Conservation (phyloP, 73 alveolate genomes). For the Blepharisma japonicum region DNA sequence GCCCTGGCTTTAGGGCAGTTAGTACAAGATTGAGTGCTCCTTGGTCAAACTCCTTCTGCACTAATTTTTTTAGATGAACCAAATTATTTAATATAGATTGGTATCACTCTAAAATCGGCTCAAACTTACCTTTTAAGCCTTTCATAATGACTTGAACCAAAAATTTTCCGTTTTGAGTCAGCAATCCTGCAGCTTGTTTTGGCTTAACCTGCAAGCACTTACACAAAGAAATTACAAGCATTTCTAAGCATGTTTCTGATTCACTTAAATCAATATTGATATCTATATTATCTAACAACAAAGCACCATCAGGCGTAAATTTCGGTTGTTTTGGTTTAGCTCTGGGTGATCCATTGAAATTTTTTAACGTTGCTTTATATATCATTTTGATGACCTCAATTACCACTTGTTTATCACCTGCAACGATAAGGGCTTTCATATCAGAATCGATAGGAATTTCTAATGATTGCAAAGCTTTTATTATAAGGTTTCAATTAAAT, state of each 20-base stretch:
- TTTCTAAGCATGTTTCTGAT: conserved; percentile 49
- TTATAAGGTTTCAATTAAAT: conserved; percentile 7
- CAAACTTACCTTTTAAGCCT: conserved; percentile 69
- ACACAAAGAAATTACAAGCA: conserved; percentile 56
- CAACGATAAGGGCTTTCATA: conserved; percentile 54
- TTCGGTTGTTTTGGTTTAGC: background rate
- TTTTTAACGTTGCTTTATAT: background rate
- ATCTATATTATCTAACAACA: conserved; percentile 28
- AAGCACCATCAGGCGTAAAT: conserved; percentile 36
- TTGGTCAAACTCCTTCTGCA: background rate
- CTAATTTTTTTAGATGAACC: conserved; percentile 32
- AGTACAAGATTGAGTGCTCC: conserved; percentile 16
- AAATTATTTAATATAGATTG: conserved; percentile 56
- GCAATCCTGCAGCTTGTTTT: conserved; percentile 67
- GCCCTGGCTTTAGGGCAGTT: conserved; percentile 1
- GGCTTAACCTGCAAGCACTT: conserved; percentile 57
- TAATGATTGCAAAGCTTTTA: background rate
- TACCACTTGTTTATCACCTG: conserved; percentile 46
- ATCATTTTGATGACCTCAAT: background rate
- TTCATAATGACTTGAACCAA: conserved; percentile 51
- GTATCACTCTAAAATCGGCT: conserved; percentile 65
- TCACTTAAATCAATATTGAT: conserved; percentile 40
- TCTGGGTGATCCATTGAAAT: background rate
- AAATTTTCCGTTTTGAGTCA: conserved; percentile 58
- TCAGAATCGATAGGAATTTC: conserved; percentile 52